Percentiles rank a stretch among this genome's conserved stretches.
These are phyloP conservation scores for Zizania latifolia DNA, from an alignment of 176 grass and related monocot species.

Conservation along the genomic window DNA sequence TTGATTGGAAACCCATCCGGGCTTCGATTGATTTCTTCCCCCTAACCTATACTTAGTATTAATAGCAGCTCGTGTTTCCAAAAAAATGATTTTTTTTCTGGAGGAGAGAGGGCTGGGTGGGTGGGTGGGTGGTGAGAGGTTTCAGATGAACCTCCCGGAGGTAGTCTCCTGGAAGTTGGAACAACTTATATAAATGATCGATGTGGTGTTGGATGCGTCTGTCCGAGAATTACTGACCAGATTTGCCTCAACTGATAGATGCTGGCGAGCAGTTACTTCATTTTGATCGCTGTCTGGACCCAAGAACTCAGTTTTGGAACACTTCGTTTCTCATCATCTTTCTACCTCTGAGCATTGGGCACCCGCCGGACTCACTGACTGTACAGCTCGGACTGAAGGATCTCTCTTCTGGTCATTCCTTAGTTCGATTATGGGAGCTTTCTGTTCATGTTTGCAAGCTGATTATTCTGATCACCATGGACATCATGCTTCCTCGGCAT, in stretches of 20 bases:
- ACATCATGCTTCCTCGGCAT: conserved; percentile 31
- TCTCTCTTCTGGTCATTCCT: conserved; percentile 8
- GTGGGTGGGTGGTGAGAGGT: no score
- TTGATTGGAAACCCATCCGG: not conserved
- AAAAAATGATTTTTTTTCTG: no score
- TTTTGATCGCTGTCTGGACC: no score
- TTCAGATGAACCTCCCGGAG: no score
- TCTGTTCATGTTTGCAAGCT: conserved; percentile 70
- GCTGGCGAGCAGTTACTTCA: not conserved
- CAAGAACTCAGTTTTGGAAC: not conserved
- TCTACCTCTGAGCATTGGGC: not conserved
- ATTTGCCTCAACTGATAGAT: conserved; percentile 21
- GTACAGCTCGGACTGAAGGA: not conserved
- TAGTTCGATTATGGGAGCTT: conserved; percentile 70
- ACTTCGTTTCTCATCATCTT: not conserved
- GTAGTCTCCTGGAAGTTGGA: not conserved
- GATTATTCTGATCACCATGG: conserved; percentile 56
- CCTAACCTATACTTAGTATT: not conserved
- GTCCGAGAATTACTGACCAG: not conserved
- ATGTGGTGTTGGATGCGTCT: not conserved
- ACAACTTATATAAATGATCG: not conserved
- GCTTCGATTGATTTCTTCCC: not conserved
- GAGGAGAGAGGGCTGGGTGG: no score
- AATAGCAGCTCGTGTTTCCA: not conserved
- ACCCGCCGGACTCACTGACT: not conserved